Conservation (phyloP, 208 protist genomes). For the Leishmania gerbilli region DNA sequence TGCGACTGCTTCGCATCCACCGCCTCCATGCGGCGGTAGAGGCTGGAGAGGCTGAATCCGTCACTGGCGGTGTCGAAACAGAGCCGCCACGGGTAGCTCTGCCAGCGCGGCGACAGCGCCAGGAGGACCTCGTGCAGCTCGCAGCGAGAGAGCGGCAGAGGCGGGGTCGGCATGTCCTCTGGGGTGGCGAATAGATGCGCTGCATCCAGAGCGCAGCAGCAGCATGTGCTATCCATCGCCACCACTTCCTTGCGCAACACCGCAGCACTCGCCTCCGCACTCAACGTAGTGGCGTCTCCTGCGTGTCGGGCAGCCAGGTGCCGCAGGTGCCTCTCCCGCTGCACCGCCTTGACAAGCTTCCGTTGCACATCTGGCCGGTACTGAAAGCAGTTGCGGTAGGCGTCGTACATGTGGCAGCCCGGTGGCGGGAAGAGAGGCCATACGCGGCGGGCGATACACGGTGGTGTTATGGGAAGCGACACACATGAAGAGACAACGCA, state of each 20-base stretch:
- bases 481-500: background rate
- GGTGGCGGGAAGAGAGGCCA: slow-evolving; percentile 13
- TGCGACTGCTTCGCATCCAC: slow-evolving; percentile 28
- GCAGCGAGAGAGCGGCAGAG: slow-evolving; percentile 43
- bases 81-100: slow-evolving; percentile 54
- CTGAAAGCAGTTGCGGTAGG: slow-evolving; percentile 27
- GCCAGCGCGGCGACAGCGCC: slow-evolving; percentile 42
- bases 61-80: slow-evolving; percentile 60
- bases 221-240: background rate
- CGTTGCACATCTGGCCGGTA: slow-evolving; percentile 19
- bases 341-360: slow-evolving; percentile 10
- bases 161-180: slow-evolving; percentile 18
- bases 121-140: slow-evolving; percentile 56
- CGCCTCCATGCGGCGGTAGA: slow-evolving; percentile 55
- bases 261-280: background rate
- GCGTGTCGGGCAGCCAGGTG: background rate
- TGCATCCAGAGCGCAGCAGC: slow-evolving; percentile 27
- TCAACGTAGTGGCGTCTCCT: background rate
- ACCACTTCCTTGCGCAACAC: background rate
- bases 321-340: background rate
- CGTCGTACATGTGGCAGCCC: slow-evolving; percentile 28
- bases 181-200: slow-evolving; percentile 19
- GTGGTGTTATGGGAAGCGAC: slow-evolving; percentile 13
- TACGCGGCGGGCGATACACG: slow-evolving; percentile 18
- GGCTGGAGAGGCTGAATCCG: slow-evolving; percentile 53